phyloP scores from a whole-genome alignment of 208 protist species.

The Jaenimonas drosophilae region DNA sequence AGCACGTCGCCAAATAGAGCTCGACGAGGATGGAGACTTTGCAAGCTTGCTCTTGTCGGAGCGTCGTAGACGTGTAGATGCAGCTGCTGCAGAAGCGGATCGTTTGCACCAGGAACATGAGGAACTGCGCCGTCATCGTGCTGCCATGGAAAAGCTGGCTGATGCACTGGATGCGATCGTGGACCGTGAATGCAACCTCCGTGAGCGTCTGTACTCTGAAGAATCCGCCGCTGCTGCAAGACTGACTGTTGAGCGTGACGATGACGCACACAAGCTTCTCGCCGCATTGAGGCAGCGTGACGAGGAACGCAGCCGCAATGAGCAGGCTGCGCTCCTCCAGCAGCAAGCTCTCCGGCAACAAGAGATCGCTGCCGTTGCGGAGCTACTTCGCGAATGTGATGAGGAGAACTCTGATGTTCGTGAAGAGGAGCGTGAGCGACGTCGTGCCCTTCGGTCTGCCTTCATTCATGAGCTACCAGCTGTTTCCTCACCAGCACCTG shows the following conservation, averaged over 20 bases:
- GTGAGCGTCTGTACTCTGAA: neutral
- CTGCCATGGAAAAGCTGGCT: too few relatives aligned
- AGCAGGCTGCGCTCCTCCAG: neutral
- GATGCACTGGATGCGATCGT: neutral
- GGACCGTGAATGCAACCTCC: neutral
- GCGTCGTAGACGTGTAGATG: too few relatives aligned
- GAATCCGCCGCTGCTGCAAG: too few relatives aligned
- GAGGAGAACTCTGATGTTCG: constrained; percentile 21
- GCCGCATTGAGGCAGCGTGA: neutral
- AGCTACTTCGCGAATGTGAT: constrained; percentile 27
- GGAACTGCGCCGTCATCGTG: neutral
- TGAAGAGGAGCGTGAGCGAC: constrained; percentile 31
- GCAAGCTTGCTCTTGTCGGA: too few relatives aligned
- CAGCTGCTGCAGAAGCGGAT: too few relatives aligned
- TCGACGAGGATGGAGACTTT: too few relatives aligned
- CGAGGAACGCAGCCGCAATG: too few relatives aligned
- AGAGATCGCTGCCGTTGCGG: constrained; percentile 7
- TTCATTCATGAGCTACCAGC: too few relatives aligned
- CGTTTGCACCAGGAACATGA: neutral
- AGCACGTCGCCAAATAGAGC: too few relatives aligned
- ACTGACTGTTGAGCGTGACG: too few relatives aligned
- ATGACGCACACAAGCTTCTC: too few relatives aligned
- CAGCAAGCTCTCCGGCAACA: neutral
- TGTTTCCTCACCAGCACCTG: too few relatives aligned
- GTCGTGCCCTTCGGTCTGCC: constrained; percentile 15